Percentiles rank a stretch among this genome's conserved stretches.
phyloP scores from a whole-genome alignment of 371 early-diverging fungal species.

The Dichotomocladium elegans region DNA sequence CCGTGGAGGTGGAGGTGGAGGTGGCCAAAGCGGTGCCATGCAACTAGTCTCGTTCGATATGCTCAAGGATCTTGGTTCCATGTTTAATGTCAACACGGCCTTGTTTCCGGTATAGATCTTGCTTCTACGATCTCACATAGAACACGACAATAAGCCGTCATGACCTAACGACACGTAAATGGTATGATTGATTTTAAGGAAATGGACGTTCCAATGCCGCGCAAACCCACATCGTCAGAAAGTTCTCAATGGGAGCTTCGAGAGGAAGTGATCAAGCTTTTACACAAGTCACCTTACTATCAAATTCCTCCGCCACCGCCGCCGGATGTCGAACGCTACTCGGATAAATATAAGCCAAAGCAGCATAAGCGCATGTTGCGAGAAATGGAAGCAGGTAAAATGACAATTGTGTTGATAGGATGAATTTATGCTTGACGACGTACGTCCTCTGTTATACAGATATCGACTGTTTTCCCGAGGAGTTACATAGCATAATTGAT shows the following conservation, averaged over 20 bases:
- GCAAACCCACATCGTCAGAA: constrained; percentile 36
- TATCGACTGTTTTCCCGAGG: constrained; percentile 48
- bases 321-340: constrained; percentile 46
- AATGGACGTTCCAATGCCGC: constrained; percentile 44
- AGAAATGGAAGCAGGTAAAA: constrained; percentile 46
- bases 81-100: constrained; percentile 43
- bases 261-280: constrained; percentile 22
- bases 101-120: constrained; percentile 38
- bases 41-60: constrained; percentile 42
- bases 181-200: constrained; percentile 24
- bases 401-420: too few species aligned
- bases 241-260: constrained; percentile 23
- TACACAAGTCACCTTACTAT: constrained; percentile 37
- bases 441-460: constrained; percentile 17
- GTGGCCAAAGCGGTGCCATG: constrained; percentile 38
- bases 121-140: neutral
- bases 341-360: constrained; percentile 37
- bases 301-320: constrained; percentile 32
- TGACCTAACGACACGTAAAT: neutral
- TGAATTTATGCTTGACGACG: neutral
- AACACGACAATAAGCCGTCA: neutral
- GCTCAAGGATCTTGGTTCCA: constrained; percentile 36
- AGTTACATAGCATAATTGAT: constrained; percentile 41
- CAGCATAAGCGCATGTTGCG: constrained; percentile 20
- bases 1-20: constrained; percentile 37